Evolutionary conservation across 1,139 yeast genomes (phyloP).

Genomic region (Suhomyces guaymorum): DNA sequence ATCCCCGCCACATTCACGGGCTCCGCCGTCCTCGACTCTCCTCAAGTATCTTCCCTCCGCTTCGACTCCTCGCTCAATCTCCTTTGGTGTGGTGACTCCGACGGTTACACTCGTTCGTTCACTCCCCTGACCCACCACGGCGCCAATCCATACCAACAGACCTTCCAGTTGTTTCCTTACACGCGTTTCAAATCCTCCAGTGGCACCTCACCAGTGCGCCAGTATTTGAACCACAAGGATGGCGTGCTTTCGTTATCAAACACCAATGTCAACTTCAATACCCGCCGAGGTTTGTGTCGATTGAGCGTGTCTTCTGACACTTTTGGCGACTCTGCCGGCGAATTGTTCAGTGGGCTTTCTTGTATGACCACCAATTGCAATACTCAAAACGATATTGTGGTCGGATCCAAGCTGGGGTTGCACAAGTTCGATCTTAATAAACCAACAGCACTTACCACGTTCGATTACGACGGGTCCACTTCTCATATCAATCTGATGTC

Average conservation of each 20-base stretch:
- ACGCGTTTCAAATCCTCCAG: conserved; percentile 51
- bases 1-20: conserved; percentile 26
- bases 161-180: conserved; percentile 40
- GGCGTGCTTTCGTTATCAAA: conserved; percentile 62
- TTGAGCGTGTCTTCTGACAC: conserved; percentile 31
- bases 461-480: conserved; percentile 34
- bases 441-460: conserved; percentile 33
- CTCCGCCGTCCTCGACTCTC: conserved; percentile 9
- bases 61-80: conserved; percentile 76
- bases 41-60: conserved; percentile 34
- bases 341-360: conserved; percentile 30
- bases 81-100: conserved; percentile 82
- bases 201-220: conserved; percentile 43
- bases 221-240: conserved; percentile 52
- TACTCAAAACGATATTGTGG: conserved; percentile 37
- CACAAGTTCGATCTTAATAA: conserved; percentile 63
- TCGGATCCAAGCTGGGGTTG: conserved; percentile 40
- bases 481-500: conserved; percentile 35
- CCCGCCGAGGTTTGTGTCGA: conserved; percentile 56
- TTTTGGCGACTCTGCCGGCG: conserved; percentile 14
- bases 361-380: conserved; percentile 42
- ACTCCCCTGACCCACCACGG: conserved; percentile 22
- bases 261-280: conserved; percentile 53
- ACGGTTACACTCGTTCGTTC: conserved; percentile 36
- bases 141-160: conserved; percentile 20